Evolutionary conservation across 805 yeast genomes (phyloP), one percentile per base, ranked within the genome.

Genomic region (Yarrowia deformans): DNA sequence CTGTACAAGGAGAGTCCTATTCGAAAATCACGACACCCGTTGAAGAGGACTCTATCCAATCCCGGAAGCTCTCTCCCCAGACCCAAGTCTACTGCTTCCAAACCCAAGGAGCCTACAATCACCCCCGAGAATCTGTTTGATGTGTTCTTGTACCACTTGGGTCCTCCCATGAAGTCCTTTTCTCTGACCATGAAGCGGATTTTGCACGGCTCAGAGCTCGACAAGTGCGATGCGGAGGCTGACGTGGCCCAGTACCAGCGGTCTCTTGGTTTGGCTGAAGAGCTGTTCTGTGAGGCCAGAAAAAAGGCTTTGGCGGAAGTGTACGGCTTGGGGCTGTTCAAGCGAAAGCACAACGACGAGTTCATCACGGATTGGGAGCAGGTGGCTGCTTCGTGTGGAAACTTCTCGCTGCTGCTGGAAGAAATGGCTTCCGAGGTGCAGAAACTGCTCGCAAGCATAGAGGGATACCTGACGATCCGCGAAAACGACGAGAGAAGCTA

Each of bases 301-400:
- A 78, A 79, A 0, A 80, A 79, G 61, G 87, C 94, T 0, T 83
- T 90, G 68, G 82, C 82, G 45, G 82, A 81, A 71, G 77, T 90
- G 16, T 90, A 91, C 73, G 78, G 81, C 2, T 86, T 87, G 73
- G 83, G 83, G 4, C 79, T 85, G 8, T 88, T 88, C 75, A 79
- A 79, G 70, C 74, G 70, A 74, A 82, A 73, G 49, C 69, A 68
- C 18, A 72, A 74, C 3, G 69, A 66, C 2, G 81, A 79, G 63
- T 79, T 74, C 75, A 84, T 82, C 70, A 82, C 88, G 0, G 89
- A 87, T 70, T 90, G 88, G 73, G 96, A 90, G 77, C 93, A 90
- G 72, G 89, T 90, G 3, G 90, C 93, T 0, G 96, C 97, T 0
- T 85, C 90, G 56, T 90, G 95, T 79, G 94, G 93, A 1, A 90